These are phyloP conservation scores for Aspergillus pseudoterreus DNA, from an alignment of 2,329 filamentous ascomycete species.

Conservation along the genomic window DNA sequence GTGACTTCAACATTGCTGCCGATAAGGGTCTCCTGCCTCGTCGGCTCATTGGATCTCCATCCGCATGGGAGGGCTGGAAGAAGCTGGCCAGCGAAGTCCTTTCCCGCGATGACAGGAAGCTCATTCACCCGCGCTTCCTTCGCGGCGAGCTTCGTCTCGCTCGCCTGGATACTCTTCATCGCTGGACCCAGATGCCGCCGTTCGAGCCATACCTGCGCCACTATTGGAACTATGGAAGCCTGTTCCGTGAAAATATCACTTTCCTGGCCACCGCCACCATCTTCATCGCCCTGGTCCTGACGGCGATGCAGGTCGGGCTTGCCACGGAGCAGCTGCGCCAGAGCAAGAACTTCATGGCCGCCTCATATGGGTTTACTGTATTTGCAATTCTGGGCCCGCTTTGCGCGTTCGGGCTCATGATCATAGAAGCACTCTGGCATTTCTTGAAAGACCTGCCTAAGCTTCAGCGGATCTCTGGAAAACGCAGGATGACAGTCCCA, in stretches of 20 bases:
- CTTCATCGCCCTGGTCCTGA: constrained; percentile 27
- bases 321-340: constrained; percentile 19
- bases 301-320: constrained; percentile 33
- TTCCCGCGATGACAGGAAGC: too few species aligned
- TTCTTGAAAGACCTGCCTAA: too few species aligned
- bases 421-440: not conserved
- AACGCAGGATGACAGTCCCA: too few species aligned
- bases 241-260: not conserved
- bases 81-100: too few species aligned
- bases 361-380: constrained; percentile 48
- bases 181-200: not conserved
- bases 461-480: too few species aligned
- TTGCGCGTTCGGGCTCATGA: not conserved
- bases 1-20: not conserved
- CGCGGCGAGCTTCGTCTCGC: not conserved
- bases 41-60: too few species aligned
- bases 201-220: not conserved
- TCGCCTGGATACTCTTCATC: not conserved
- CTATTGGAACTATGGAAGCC: not conserved
- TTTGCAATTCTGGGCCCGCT: constrained; percentile 45
- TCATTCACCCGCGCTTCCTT: not conserved
- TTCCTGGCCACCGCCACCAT: constrained; percentile 18
- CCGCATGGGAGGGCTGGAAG: too few species aligned
- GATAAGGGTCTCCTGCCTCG: not conserved
- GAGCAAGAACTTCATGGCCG: constrained; percentile 41